A percentile compares a stretch with the other conserved stretches of the same genome.
Conservation (phyloP, 345 rosid genomes). For the Excoecaria cochinchinensis region DNA sequence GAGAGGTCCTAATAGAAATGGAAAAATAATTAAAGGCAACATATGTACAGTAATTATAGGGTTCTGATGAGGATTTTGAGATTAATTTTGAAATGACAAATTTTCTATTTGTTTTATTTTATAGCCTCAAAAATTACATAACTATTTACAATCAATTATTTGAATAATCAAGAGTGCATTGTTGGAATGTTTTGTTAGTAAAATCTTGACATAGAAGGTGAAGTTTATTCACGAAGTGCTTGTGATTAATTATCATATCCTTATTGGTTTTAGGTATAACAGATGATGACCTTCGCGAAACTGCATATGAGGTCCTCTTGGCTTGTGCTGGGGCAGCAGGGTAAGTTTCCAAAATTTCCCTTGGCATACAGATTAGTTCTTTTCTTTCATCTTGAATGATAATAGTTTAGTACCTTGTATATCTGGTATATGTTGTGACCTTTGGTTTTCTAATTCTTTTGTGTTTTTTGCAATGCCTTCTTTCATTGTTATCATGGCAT, state of each 20-base stretch:
- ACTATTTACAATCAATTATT: neutral
- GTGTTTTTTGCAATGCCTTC: slow-evolving; percentile 6
- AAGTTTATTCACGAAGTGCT: neutral
- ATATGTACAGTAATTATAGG: neutral
- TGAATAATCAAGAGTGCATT: neutral
- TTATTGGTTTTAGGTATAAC: slow-evolving; percentile 56
- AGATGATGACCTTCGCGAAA: slow-evolving; percentile 93
- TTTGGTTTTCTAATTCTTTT: slow-evolving; percentile 4
- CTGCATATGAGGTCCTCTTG: slow-evolving; percentile 88
- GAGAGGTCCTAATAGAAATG: neutral
- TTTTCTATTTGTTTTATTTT: too few species aligned
- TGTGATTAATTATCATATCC: neutral
- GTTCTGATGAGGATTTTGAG: too few species aligned
- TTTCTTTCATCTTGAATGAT: neutral
- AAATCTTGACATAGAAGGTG: neutral
- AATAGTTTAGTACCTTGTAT: neutral
- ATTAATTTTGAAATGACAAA: too few species aligned
- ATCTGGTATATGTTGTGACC: slow-evolving; percentile 17
- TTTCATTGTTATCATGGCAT: slow-evolving; percentile 5
- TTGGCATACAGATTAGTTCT: slow-evolving; percentile 13
- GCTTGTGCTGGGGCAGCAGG: slow-evolving; percentile 99
- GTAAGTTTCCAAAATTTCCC: slow-evolving; percentile 38
- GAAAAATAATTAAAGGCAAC: neutral
- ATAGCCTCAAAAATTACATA: too few species aligned
- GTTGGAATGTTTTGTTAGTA: neutral